These are phyloP conservation scores for Buxus sempervirens DNA, from an alignment of 164 flowering plant species.

Conservation along the genomic window DNA sequence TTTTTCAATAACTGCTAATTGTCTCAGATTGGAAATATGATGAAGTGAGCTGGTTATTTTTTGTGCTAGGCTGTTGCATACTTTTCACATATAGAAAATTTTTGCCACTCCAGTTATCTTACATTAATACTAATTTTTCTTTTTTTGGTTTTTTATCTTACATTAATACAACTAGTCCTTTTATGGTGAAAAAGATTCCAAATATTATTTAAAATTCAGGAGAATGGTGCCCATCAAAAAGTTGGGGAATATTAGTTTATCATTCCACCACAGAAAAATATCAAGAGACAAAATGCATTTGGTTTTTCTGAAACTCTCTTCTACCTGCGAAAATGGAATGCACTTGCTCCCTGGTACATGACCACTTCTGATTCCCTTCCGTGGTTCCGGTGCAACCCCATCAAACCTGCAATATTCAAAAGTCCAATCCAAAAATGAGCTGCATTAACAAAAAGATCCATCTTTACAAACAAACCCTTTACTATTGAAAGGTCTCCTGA, in stretches of 20 bases:
- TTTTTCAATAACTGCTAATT: too few relatives aligned
- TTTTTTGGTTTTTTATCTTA: too few relatives aligned
- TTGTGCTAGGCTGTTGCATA: too few relatives aligned
- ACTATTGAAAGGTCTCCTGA: not conserved
- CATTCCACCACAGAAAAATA: not conserved
- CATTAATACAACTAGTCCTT: too few relatives aligned
- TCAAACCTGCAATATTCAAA: constrained; percentile 60
- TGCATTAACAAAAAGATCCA: not conserved
- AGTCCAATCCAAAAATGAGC: not conserved
- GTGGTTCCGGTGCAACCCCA: constrained; percentile 86
- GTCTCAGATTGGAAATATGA: too few relatives aligned
- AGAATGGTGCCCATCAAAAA: not conserved
- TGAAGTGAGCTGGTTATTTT: too few relatives aligned
- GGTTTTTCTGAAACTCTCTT: not conserved
- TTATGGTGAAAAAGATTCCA: too few relatives aligned
- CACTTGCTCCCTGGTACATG: constrained; percentile 98
- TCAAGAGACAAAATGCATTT: not conserved
- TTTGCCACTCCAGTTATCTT: too few relatives aligned
- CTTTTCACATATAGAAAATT: too few relatives aligned
- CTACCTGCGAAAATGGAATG: constrained; percentile 84
- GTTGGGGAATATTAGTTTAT: not conserved
- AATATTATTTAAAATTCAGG: not conserved
- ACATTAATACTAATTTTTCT: too few relatives aligned
- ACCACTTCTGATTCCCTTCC: constrained; percentile 92
- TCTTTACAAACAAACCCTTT: not conserved